A percentile compares a stretch with the other conserved stretches of the same genome.
Conservation (phyloP, 2,329 filamentous ascomycete genomes). For the Fusarium sp. region DNA sequence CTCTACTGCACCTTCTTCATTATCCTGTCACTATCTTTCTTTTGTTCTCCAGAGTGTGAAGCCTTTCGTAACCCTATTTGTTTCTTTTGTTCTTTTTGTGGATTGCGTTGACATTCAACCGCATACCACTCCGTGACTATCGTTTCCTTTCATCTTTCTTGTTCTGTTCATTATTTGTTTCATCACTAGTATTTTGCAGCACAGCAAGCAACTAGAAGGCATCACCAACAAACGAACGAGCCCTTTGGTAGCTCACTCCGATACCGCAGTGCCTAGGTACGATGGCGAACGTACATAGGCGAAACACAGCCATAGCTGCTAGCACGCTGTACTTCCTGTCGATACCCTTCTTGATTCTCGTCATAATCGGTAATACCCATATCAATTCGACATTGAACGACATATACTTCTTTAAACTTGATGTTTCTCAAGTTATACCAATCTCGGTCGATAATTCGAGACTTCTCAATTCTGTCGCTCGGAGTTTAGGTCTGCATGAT, state of each 20-base stretch:
- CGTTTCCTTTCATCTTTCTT: conserved; percentile 1
- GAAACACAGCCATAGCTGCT: conserved; percentile 72
- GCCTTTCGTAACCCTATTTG: conserved; percentile 10
- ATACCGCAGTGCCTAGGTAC: neutral
- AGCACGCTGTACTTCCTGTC: conserved; percentile 78
- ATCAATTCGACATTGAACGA: conserved; percentile 70
- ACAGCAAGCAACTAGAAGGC: conserved; percentile 2
- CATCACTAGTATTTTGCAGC: neutral
- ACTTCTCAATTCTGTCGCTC: conserved; percentile 88
- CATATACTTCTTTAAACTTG: conserved; percentile 87
- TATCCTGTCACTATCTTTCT: conserved; percentile 24
- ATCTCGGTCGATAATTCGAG: conserved; percentile 75
- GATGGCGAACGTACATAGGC: conserved; percentile 53
- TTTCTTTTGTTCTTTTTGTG: conserved; percentile 17
- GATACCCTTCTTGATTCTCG: conserved; percentile 82
- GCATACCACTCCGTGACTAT: neutral
- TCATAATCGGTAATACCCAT: conserved; percentile 79
- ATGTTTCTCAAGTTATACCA: conserved; percentile 85
- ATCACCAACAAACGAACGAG: conserved; percentile 25
- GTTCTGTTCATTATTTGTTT: conserved; percentile 11
- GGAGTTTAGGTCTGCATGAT: conserved; percentile 88
- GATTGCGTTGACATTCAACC: conserved; percentile 20
- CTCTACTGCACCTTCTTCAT: neutral
- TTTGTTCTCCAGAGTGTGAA: conserved; percentile 15
- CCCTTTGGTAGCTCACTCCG: conserved; percentile 13